These are phyloP conservation scores for Dovyalis caffra DNA, from an alignment of 345 rosid species.

Conservation along the genomic window DNA sequence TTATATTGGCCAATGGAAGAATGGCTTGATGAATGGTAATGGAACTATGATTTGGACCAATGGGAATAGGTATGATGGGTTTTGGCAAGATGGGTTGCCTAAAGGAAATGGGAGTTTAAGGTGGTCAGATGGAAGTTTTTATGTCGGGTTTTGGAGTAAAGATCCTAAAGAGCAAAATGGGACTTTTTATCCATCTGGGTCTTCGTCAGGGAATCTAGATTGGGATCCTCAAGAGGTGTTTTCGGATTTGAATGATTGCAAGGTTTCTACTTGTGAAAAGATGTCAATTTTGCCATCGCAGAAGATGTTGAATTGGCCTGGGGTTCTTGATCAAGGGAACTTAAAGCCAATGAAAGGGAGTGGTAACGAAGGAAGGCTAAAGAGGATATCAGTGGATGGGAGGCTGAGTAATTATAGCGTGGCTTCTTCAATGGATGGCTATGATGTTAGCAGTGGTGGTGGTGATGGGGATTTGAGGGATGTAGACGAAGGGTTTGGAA, in stretches of 20 bases:
- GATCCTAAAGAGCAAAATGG: slow-evolving; percentile 77
- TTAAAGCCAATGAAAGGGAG: slow-evolving; percentile 22
- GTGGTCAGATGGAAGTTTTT: slow-evolving; percentile 74
- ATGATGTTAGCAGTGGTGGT: slow-evolving; percentile 18
- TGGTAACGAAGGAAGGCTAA: slow-evolving; percentile 37
- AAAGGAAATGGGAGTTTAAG: slow-evolving; percentile 82
- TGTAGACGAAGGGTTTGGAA: slow-evolving; percentile 44
- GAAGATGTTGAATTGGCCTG: slow-evolving; percentile 68
- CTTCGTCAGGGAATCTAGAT: slow-evolving; percentile 47
- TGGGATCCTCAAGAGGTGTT: slow-evolving; percentile 85
- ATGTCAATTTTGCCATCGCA: slow-evolving; percentile 72
- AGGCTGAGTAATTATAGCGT: slow-evolving; percentile 49
- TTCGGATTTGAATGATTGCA: slow-evolving; percentile 57
- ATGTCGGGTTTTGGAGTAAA: slow-evolving; percentile 89
- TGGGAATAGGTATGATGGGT: slow-evolving; percentile 87
- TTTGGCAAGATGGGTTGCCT: slow-evolving; percentile 85
- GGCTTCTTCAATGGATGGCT: slow-evolving; percentile 26
- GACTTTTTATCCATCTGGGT: slow-evolving; percentile 70
- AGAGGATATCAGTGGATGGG: slow-evolving; percentile 71
- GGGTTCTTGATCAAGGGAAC: slow-evolving; percentile 27
- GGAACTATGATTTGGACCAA: slow-evolving; percentile 84
- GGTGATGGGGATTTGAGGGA: slow-evolving; percentile 39
- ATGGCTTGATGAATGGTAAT: slow-evolving; percentile 68
- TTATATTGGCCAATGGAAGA: slow-evolving; percentile 82
- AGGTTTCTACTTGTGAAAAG: slow-evolving; percentile 59